Evolutionary conservation across 2,329 filamentous ascomycete species (phyloP), one percentile per base, ranked within the genome.

Genomic region (Ceratocystiopsis sp.): DNA sequence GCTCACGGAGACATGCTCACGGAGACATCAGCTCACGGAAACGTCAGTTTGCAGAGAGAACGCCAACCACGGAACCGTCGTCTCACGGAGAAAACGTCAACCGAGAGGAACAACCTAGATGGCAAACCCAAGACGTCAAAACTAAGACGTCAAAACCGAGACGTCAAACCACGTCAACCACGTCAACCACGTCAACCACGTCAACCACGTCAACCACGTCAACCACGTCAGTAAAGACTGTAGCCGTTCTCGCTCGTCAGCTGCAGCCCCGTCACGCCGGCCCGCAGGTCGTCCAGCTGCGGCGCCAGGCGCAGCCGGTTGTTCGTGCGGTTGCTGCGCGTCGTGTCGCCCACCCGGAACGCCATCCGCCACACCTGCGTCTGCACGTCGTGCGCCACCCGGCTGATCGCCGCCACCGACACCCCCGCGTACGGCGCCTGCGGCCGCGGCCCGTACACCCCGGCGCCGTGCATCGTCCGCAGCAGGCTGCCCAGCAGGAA

Each of bases 231-330:
- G 44, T 55, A 55, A 17, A 53, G 45, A 16, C 44, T 46, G 41
- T 54, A 58, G 14, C 57, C 56, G 16, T 54, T 45, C n/a, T 44
- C 48, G 37, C 54, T 56, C 46, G 55, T 53, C 45, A 58, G 44
- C 13, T 51, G 49, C 46, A 59, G 29, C 17, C 55, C 57, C 11
- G 48, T 39, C 9, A 59, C 35, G 40, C 46, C 39, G 48, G 38
- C 40, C 25, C 53, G 29, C 43, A 54, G 42, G 47, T 34, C 37
- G 41, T 46, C 48, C 2, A 51, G 36, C 37, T 46, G 39, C 1
- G 47, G 48, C 13, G 43, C 45, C n/a, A 56, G 46, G 36, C 48
- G 42, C 36, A 48, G 32, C n/a, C 19, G 40, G 42, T 42, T 43
- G 44, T 43, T 44, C 21, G 48, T 46, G 37, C 29, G 34, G 43